phyloP scores from a whole-genome alignment of 1,284 basidiomycete species.

The Ustilago vetiveriae region DNA sequence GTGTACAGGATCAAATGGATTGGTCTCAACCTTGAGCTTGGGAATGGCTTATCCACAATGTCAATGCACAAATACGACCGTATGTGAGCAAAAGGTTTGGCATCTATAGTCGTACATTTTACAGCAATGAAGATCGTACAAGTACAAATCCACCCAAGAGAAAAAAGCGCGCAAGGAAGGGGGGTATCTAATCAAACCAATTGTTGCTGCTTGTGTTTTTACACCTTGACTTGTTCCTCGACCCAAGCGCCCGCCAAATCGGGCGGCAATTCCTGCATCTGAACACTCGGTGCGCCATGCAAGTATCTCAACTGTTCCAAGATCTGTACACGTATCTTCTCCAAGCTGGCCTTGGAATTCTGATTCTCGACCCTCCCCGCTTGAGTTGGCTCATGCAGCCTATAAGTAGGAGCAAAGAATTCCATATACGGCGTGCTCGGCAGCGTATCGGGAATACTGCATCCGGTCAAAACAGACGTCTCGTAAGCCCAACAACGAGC shows the following conservation, averaged over 20 bases:
- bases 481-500: conserved; percentile 99
- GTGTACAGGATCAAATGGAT: conserved; percentile 90
- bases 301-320: conserved; percentile 92
- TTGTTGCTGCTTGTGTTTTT: background rate
- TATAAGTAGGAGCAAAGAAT: conserved; percentile 92
- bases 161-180: no score
- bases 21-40: conserved; percentile 68
- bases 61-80: conserved; percentile 4
- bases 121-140: conserved; percentile 1
- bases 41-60: no score
- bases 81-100: no score
- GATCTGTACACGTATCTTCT: conserved; percentile 84
- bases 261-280: conserved; percentile 95
- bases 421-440: conserved; percentile 89
- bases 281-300: conserved; percentile 92
- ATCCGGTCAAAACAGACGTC: conserved; percentile 81
- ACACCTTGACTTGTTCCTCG: conserved; percentile 71
- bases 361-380: conserved; percentile 87
- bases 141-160: no score
- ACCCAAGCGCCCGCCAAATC: conserved; percentile 82
- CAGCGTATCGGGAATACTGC: conserved; percentile 82
- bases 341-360: conserved; percentile 78
- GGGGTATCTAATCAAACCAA: conserved; percentile 5
- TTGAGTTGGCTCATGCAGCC: conserved; percentile 89
- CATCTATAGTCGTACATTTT: no score